These are phyloP conservation scores for Tricholoma hemisulphureum DNA, from an alignment of 768 basidiomycete species.

Conservation along the genomic window DNA sequence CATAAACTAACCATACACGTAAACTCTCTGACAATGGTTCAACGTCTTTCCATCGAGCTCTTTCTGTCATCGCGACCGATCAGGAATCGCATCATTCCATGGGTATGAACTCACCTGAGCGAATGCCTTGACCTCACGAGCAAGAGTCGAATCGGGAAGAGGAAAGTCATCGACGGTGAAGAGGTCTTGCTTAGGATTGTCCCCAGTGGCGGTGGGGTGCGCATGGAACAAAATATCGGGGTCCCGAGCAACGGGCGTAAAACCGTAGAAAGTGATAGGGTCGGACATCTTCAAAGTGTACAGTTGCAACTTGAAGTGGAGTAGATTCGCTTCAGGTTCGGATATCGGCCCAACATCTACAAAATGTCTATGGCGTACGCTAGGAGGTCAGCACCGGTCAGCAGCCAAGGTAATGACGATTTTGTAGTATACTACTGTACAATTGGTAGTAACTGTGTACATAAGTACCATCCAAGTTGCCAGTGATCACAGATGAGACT, in stretches of 20 bases:
- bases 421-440: no score
- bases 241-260: slow-evolving; percentile 47
- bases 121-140: slow-evolving; percentile 38
- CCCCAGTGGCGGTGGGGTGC: slow-evolving; percentile 42
- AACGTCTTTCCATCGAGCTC: slow-evolving; percentile 45
- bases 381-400: no score
- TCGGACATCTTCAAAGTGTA: slow-evolving; percentile 16
- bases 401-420: no score
- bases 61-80: slow-evolving; percentile 24
- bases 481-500: no score
- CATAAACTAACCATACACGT: slow-evolving; percentile 42
- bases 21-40: slow-evolving; percentile 51
- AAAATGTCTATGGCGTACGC: no score
- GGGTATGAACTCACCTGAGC: slow-evolving; percentile 29
- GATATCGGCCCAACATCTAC: no score
- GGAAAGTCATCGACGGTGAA: slow-evolving; percentile 41
- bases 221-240: slow-evolving; percentile 47
- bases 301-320: no score
- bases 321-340: no score
- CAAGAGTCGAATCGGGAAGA: slow-evolving; percentile 41
- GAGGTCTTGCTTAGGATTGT: slow-evolving; percentile 40
- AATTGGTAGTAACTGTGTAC: no score
- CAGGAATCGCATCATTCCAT: neutral
- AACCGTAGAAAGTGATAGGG: slow-evolving; percentile 41
- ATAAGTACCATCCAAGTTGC: no score